Evolutionary conservation across 1,284 basidiomycete species (phyloP).

Genomic region (Puccinia novopanici): DNA sequence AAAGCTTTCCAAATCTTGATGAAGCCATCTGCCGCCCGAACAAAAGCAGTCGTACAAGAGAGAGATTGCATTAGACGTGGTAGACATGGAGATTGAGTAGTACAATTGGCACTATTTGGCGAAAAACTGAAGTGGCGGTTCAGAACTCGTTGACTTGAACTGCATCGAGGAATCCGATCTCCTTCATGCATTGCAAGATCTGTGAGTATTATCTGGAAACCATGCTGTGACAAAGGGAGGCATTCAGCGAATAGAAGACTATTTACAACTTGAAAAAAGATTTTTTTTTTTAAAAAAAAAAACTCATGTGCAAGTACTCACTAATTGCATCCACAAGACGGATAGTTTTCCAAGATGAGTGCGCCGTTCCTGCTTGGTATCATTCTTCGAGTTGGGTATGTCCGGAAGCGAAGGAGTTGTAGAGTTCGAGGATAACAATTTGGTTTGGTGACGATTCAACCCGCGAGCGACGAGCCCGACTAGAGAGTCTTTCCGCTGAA

Average conservation of each 20-base stretch:
- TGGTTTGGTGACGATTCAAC: constrained; percentile 6
- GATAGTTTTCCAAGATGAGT: constrained; percentile 7
- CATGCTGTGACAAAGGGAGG: neutral
- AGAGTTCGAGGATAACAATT: neutral
- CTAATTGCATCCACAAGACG: constrained; percentile 24
- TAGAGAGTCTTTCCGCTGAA: constrained; percentile 22
- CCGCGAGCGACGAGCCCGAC: constrained; percentile 8
- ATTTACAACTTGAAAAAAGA: too few relatives aligned
- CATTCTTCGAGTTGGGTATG: neutral
- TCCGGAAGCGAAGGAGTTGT: neutral
- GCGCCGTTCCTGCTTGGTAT: constrained; percentile 1
- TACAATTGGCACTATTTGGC: constrained; percentile 2
- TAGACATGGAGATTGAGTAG: constrained; percentile 11
- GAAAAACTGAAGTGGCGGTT: constrained; percentile 21
- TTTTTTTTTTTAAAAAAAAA: neutral
- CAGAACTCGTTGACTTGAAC: constrained; percentile 18
- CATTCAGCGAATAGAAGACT: neutral
- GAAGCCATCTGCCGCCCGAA: neutral
- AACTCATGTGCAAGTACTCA: neutral
- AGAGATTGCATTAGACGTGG: neutral
- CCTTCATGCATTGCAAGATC: neutral
- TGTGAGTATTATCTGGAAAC: neutral
- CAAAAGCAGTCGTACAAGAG: neutral
- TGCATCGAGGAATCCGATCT: neutral
- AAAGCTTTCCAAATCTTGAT: constrained; percentile 27